Percentiles rank a stretch among this genome's conserved stretches.
phyloP scores from a whole-genome alignment of 768 basidiomycete genomes.

The Hydnum rufescens region DNA sequence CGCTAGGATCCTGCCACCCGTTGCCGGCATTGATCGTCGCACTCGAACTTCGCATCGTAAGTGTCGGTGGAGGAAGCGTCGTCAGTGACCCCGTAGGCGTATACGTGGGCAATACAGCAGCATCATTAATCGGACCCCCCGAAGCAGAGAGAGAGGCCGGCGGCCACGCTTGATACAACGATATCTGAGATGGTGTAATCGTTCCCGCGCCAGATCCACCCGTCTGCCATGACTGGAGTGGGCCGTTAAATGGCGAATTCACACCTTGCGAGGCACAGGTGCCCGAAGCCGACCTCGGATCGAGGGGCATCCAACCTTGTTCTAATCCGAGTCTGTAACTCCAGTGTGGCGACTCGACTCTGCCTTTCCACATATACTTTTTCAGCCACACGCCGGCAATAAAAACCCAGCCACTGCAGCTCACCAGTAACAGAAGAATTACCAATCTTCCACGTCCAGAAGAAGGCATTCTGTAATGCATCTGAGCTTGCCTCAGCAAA shows the following conservation, averaged over 20 bases:
- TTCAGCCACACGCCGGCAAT: too few relatives aligned
- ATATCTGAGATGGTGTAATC: conserved; percentile 24
- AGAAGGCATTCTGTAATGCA: conserved; percentile 46
- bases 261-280: conserved; percentile 26
- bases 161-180: conserved; percentile 32
- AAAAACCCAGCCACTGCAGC: neutral
- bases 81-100: conserved; percentile 38
- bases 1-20: conserved; percentile 38
- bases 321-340: conserved; percentile 48
- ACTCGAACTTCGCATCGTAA: conserved; percentile 19
- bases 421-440: conserved; percentile 30
- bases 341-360: conserved; percentile 35
- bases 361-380: too few relatives aligned
- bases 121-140: conserved; percentile 17
- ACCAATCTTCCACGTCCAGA: conserved; percentile 71
- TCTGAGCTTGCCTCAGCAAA: conserved; percentile 44
- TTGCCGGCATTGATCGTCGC: conserved; percentile 26
- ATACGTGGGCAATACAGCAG: conserved; percentile 36
- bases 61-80: conserved; percentile 36
- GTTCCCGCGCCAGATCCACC: conserved; percentile 37
- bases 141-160: conserved; percentile 28
- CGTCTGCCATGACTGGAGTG: conserved; percentile 44
- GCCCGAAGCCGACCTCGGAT: conserved; percentile 50
- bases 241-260: conserved; percentile 25
- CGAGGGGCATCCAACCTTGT: conserved; percentile 58